Conservation (phyloP, 345 rosid genomes). For the Ailanthus altissimus region DNA sequence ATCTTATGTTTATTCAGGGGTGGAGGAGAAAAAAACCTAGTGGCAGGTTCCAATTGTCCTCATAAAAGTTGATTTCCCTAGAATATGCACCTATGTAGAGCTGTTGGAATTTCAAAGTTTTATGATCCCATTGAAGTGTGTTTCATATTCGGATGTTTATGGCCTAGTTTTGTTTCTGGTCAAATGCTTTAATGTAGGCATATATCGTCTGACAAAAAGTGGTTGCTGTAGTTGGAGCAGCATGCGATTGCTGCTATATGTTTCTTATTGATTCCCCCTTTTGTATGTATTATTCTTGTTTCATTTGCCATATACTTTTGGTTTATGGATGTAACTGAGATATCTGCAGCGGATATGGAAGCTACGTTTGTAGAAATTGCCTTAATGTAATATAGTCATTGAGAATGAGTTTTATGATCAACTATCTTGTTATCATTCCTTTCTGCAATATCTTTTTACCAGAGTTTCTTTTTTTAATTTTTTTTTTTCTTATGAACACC, state of each 20-base stretch:
- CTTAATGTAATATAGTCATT: constrained; percentile 35
- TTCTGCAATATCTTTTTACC: not conserved
- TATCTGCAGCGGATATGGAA: constrained; percentile 10
- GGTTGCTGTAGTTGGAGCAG: constrained; percentile 24
- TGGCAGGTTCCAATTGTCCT: constrained; percentile 81
- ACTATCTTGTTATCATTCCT: not conserved
- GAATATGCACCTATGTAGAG: constrained; percentile 22
- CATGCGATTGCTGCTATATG: constrained; percentile 23
- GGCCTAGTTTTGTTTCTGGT: constrained; percentile 22
- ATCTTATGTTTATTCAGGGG: constrained; percentile 47
- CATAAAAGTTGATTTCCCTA: constrained; percentile 31
- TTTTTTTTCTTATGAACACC: too few relatives aligned
- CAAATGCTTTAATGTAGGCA: constrained; percentile 26
- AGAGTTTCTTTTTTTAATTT: too few relatives aligned
- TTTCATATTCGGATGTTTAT: constrained; percentile 21
- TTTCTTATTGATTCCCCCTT: constrained; percentile 11
- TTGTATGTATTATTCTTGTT: constrained; percentile 44
- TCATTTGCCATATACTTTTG: constrained; percentile 20
- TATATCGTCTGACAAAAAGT: constrained; percentile 19
- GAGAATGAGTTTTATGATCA: constrained; percentile 20
- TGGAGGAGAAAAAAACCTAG: constrained; percentile 87
- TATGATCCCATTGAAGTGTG: constrained; percentile 18
- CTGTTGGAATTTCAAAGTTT: constrained; percentile 2
- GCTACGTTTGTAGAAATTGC: constrained; percentile 28
- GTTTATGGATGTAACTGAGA: constrained; percentile 34